Base-by-base conservation (phyloP, 192 early-diverging fungal genomes). In the Coemansia sp. region DNA sequence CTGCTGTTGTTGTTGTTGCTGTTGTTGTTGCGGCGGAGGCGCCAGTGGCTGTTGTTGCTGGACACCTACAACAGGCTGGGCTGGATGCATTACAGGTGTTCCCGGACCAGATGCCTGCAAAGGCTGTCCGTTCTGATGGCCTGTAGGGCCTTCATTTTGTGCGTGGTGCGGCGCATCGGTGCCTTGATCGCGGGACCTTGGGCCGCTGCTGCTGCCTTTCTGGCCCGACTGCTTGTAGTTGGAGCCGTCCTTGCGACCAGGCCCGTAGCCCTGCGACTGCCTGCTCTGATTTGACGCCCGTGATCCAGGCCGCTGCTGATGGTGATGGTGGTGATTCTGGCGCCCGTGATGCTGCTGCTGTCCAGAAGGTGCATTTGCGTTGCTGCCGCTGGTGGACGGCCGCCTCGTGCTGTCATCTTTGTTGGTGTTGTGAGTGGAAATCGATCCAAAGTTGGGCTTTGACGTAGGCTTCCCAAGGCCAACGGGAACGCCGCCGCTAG, bases 391-490 rank as follows among this genome's bases (percentile, higher is more conserved):
- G 42, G 46, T 62, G 57, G 49, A 53, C 4, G 62, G 55, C 63
- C 55, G 61, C 59, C 66, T 67, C 13, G 46, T 61, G 31, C 58
- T 30, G 37, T 42, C 70, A 5, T 68, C 70, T 25, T 53, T 37
- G 46, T 12, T 49, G 6, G 46, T 12, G 49, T 52, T 52, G 61
- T 59, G 55, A 61, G 52, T 62, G 9, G 71, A 40, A 23, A 84
- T 73, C 12, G 82, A 70, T 35, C 82, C 82, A 79, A 84, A 84
- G 71, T 58, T 80, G 16, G 77, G 82, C 74, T 67, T 75, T 20
- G 82, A 29, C 13, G 71, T 63, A 7, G 73, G 66, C 63, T 71
- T 79, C 25, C 67, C 68, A 49, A 74, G 51, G 2, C 67, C 57
- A 10, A 64, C 68, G 0, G 77, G 77, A 31, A 73, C 71, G 30